Evolutionary conservation across 225 moss, liverwort and hornwort species (phyloP).

Genomic region (Asterella californica): DNA sequence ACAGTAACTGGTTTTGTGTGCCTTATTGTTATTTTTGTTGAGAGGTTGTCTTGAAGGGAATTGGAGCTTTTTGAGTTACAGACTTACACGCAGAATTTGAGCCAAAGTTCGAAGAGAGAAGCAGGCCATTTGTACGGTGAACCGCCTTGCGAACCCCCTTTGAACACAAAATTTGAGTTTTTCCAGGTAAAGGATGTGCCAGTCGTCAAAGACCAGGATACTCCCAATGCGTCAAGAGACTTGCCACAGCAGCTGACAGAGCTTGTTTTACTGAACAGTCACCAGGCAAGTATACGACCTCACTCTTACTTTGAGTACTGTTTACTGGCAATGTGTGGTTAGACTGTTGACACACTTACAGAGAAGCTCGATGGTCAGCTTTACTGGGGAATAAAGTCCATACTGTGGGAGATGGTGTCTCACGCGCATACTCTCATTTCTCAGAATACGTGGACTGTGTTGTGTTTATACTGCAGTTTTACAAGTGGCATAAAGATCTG

Average conservation of each 20-base stretch:
- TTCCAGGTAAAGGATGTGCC: constrained; percentile 31
- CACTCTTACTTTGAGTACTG: background rate
- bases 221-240: constrained; percentile 20
- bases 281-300: constrained; percentile 29
- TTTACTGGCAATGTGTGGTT: background rate
- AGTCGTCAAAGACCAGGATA: constrained; percentile 33
- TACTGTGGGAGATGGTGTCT: too few species aligned
- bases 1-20: too few species aligned
- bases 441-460: background rate
- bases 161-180: background rate
- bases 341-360: background rate
- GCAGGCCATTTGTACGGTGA: background rate
- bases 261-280: constrained; percentile 51
- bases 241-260: constrained; percentile 44
- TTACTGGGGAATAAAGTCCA: background rate
- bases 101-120: background rate
- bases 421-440: background rate
- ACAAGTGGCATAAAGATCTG: constrained; percentile 96
- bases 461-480: constrained; percentile 50
- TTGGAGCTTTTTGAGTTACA: too few species aligned
- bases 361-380: background rate
- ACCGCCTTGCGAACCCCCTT: background rate
- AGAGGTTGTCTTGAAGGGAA: too few species aligned
- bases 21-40: too few species aligned
- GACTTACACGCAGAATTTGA: too few species aligned